A percentile compares a stretch with the other conserved stretches of the same genome.
These are phyloP conservation scores for Solanum gandarillasii DNA, from an alignment of 257 asterid species.

Conservation along the genomic window DNA sequence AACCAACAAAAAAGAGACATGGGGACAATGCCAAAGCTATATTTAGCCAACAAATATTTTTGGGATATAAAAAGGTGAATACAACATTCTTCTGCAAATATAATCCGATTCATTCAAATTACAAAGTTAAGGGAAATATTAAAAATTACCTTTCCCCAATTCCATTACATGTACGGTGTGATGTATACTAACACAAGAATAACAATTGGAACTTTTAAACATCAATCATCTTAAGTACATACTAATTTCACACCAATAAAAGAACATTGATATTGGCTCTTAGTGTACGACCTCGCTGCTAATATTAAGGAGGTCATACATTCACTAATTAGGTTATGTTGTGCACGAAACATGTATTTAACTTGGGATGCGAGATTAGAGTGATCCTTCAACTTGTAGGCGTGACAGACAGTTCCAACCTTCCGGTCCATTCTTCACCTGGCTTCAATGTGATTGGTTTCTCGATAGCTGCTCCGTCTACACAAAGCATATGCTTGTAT, in stretches of 20 bases:
- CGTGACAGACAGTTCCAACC: constrained; percentile 39
- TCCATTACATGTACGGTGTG: background rate
- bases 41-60: background rate
- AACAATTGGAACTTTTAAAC: background rate
- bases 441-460: constrained; percentile 62
- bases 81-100: background rate
- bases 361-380: background rate
- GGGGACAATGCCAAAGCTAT: background rate
- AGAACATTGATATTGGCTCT: background rate
- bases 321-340: background rate
- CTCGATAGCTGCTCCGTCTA: constrained; percentile 71
- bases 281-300: background rate
- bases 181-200: background rate
- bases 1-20: background rate
- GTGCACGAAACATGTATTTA: background rate
- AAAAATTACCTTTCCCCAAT: background rate
- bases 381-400: constrained; percentile 23
- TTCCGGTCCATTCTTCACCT: constrained; percentile 79
- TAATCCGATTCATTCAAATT: background rate
- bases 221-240: background rate
- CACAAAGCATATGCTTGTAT: constrained; percentile 71
- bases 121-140: background rate
- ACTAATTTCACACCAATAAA: background rate
- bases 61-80: background rate
- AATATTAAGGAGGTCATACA: background rate